Percentiles rank a stretch among this genome's conserved stretches.
These are phyloP conservation scores for Clonostachys byssicola DNA, from an alignment of 2,329 filamentous ascomycete genomes.

Conservation along the genomic window DNA sequence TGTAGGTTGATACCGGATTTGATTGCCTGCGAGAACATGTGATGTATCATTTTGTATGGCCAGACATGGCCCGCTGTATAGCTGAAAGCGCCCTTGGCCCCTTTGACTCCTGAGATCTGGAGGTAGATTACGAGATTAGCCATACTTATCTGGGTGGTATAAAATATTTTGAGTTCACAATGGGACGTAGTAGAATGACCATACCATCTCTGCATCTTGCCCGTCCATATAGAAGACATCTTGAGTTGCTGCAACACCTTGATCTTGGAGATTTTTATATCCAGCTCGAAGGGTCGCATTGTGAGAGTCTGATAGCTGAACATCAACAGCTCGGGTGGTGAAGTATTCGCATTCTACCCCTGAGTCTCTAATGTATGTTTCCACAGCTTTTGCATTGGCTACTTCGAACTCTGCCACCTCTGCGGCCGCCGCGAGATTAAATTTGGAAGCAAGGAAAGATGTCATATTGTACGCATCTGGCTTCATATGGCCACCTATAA, in stretches of 20 bases:
- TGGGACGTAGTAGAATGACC: not conserved
- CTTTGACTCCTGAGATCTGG: conserved; percentile 19
- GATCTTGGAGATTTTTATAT: conserved; percentile 20
- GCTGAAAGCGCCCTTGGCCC: conserved; percentile 7
- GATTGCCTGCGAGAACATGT: conserved; percentile 5
- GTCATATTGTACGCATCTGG: conserved; percentile 10
- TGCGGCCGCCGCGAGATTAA: conserved; percentile 9
- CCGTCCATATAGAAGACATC: conserved; percentile 18
- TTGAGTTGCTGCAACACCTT: conserved; percentile 9
- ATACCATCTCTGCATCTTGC: conserved; percentile 15
- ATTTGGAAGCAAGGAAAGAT: conserved; percentile 5
- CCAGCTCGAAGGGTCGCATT: conserved; percentile 13
- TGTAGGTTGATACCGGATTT: not conserved
- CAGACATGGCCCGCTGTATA: conserved; percentile 10
- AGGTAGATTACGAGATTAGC: too few relatives aligned
- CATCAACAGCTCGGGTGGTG: conserved; percentile 30
- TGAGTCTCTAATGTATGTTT: conserved; percentile 5
- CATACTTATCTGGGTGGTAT: not conserved
- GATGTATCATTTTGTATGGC: conserved; percentile 8
- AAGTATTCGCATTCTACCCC: conserved; percentile 39
- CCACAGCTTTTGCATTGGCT: conserved; percentile 15
- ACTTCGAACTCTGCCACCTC: conserved; percentile 14
- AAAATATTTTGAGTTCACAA: not conserved
- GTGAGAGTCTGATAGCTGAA: conserved; percentile 18
- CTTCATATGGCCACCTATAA: conserved; percentile 13